Evolutionary conservation across 139 green algal species (phyloP), one percentile per base, ranked within the genome.

Genomic region (Chlorella sp.): DNA sequence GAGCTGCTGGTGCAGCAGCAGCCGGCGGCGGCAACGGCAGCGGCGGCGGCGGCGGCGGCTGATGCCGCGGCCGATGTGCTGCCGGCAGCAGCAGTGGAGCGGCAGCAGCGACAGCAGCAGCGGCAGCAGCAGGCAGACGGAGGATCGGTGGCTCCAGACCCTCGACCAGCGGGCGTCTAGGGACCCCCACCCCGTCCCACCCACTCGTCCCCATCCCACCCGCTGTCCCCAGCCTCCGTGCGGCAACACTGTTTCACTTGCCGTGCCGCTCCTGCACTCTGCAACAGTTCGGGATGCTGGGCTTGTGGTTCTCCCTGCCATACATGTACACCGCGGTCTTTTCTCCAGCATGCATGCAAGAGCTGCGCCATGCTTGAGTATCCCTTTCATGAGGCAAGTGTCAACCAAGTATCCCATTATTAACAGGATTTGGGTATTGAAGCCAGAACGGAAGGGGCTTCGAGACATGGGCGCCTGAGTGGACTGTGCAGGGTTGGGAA

Each of bases 1-100:
- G 96, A 97, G 86, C 90, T 97, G 69, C 53, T 80, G 84, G 39
- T 66, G 84, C 80, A 85, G 80, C 80, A 85, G 80, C 21, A 22
- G 30, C 76, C 28, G 16, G 30, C 48, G 40, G 84, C 68, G 24
- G 61, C 60, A 34, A 57, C 81, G n/a, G 53, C 81, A n/a, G 57
- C 81, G 30, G 57, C 53, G 0, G 34, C 34, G 22, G 64, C 40
- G 19, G 36, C 83, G 30, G 48, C 9, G 48, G 48, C 9, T 5
- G 48, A 57, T 57, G 84, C 84, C 34, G 39, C 68, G 42, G 66
- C 39, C 1, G 39, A 24, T 16, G 36, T 28, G n/a, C 57, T 60
- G 22, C 14, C n/a, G 18, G 75, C n/a, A 53, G 18, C 15, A 60
- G 57, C 48, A 32, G 53, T 18, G 16, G 24, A 76, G 82, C 80